Percentiles rank a stretch among this genome's conserved stretches.
phyloP scores from a whole-genome alignment of 768 basidiomycete species.

The Pleurotus giganteus region DNA sequence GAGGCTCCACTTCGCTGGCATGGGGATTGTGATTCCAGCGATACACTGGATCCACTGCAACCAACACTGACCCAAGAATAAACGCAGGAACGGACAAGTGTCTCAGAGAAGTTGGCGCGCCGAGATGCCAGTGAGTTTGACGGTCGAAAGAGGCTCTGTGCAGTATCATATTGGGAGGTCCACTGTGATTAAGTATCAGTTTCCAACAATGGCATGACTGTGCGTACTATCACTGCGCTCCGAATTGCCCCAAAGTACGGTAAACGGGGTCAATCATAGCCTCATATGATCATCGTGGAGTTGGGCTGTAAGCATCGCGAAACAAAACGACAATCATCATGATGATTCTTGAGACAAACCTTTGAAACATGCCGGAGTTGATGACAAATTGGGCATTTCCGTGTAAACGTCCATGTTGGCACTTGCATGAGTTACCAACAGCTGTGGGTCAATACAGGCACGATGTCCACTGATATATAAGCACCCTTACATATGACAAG shows the following conservation, averaged over 20 bases:
- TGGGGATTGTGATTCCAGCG: background rate
- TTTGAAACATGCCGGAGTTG: too few relatives aligned
- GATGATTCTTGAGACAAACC: background rate
- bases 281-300: background rate
- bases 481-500: too few relatives aligned
- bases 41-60: background rate
- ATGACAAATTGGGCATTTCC: too few relatives aligned
- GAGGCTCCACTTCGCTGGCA: background rate
- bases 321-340: background rate
- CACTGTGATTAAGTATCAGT: background rate
- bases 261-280: background rate
- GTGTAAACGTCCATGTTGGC: too few relatives aligned
- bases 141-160: background rate
- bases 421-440: too few relatives aligned
- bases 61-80: background rate
- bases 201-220: background rate
- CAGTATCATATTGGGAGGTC: background rate
- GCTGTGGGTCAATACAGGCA: too few relatives aligned
- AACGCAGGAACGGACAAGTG: background rate
- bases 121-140: constrained; percentile 2
- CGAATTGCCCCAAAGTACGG: background rate
- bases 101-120: constrained; percentile 1
- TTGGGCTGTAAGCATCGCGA: background rate
- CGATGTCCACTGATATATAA: too few relatives aligned
- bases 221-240: too few relatives aligned